Evolutionary conservation across 1,284 basidiomycete genomes (phyloP).

Genomic region (Pascua guehoae): DNA sequence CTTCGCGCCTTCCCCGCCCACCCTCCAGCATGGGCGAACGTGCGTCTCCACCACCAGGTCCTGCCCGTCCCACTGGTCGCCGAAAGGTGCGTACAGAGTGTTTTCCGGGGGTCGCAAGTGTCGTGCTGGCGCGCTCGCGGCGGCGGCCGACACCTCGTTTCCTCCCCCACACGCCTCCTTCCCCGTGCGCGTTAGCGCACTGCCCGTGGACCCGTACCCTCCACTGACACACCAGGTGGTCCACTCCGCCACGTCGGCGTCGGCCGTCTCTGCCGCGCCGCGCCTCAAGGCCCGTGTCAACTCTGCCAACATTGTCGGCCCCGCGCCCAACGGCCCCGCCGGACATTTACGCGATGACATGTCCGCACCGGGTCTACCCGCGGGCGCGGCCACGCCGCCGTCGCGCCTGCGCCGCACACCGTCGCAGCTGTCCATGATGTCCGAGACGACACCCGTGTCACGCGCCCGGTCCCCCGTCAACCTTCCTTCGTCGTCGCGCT

Average conservation of each 20-base stretch:
- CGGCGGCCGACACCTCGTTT: background rate
- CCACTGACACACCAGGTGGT: conserved; percentile 4
- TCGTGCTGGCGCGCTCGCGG: no score
- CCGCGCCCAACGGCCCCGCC: background rate
- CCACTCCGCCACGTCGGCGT: conserved; percentile 12
- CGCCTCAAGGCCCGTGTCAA: conserved; percentile 25
- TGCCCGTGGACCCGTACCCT: background rate
- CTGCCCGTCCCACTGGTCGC: background rate
- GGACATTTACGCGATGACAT: no score
- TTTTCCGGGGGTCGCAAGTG: background rate
- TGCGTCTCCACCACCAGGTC: no score
- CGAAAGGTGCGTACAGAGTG: background rate
- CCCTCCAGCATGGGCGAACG: background rate
- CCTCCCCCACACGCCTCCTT: background rate
- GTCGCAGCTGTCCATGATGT: background rate
- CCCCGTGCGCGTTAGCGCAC: background rate
- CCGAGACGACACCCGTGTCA: background rate
- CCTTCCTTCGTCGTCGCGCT: conserved; percentile 9
- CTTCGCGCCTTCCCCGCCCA: background rate
- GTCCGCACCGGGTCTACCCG: no score
- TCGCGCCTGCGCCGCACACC: background rate
- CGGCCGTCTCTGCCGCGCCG: conserved; percentile 20
- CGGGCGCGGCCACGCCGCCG: no score
- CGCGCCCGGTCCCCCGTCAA: conserved; percentile 5
- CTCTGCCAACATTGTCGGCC: conserved; percentile 12